These are phyloP conservation scores for Fomitiporia mediterranea DNA, from an alignment of 1,284 basidiomycete species.

Conservation along the genomic window DNA sequence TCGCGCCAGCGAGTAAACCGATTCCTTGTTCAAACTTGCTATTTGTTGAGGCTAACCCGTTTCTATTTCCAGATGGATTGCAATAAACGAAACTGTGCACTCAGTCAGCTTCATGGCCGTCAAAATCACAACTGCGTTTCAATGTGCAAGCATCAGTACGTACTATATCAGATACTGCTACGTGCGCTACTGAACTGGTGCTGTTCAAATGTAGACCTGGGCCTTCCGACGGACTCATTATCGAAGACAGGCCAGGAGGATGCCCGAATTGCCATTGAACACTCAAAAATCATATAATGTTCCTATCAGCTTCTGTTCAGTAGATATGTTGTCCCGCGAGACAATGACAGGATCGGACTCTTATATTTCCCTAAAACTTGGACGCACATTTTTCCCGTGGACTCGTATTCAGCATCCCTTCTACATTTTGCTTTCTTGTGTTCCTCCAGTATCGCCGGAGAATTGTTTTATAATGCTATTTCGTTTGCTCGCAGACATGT, in stretches of 20 bases:
- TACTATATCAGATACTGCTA: not conserved
- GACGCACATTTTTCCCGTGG: not conserved
- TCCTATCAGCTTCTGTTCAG: not conserved
- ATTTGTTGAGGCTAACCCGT: not conserved
- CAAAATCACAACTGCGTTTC: slow-evolving; percentile 34
- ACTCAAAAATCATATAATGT: no score
- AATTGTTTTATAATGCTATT: not conserved
- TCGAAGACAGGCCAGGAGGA: slow-evolving; percentile 11
- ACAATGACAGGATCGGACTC: not conserved
- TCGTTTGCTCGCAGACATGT: not conserved
- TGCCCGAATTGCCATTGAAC: slow-evolving; percentile 5
- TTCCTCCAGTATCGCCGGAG: not conserved
- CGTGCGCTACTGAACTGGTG: not conserved
- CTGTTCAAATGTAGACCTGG: slow-evolving; percentile 4
- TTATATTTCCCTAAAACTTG: not conserved
- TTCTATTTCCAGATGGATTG: slow-evolving; percentile 41
- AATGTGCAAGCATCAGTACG: slow-evolving; percentile 37
- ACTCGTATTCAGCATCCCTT: not conserved
- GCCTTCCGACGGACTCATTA: slow-evolving; percentile 11
- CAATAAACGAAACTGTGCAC: slow-evolving; percentile 32
- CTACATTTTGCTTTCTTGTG: not conserved
- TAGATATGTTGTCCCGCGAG: not conserved
- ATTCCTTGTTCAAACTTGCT: not conserved
- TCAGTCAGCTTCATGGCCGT: slow-evolving; percentile 35
- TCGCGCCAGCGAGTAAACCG: slow-evolving; percentile 36